Evolutionary conservation across 2,329 filamentous ascomycete species (phyloP).

Genomic region (Alternaria panax): DNA sequence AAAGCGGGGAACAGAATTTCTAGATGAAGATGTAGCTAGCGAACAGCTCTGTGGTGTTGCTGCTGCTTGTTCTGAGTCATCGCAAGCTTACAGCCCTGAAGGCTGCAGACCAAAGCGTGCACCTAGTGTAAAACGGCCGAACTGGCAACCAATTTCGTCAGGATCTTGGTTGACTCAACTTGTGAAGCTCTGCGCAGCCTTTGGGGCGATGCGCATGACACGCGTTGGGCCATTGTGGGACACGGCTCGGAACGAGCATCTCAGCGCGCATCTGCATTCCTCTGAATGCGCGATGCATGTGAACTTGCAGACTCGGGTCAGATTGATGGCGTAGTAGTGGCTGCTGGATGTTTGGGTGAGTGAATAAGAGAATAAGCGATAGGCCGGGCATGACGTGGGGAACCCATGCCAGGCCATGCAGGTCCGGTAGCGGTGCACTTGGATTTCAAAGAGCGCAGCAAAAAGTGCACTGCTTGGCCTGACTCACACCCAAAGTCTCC

Average conservation of each 20-base stretch:
- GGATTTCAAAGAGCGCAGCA: slow-evolving; percentile 13
- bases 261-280: not conserved
- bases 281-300: not conserved
- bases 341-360: not conserved
- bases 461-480: slow-evolving; percentile 5
- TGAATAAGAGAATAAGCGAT: not conserved
- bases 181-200: not conserved
- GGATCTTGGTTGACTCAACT: not conserved
- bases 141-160: not conserved
- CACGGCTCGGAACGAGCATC: not conserved
- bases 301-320: not conserved
- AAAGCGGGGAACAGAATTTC: not conserved
- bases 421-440: slow-evolving; percentile 25
- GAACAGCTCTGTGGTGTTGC: not conserved
- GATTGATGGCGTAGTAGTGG: not conserved
- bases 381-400: slow-evolving; percentile 10
- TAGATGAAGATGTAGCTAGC: not conserved
- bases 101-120: not conserved
- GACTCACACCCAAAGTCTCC: slow-evolving; percentile 6
- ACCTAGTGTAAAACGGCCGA: not conserved
- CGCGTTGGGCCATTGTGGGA: not conserved
- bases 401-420: slow-evolving; percentile 16
- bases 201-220: not conserved
- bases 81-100: not conserved
- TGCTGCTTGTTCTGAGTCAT: not conserved